Percentiles rank a stretch among this genome's conserved stretches.
phyloP scores from a whole-genome alignment of 495 filamentous ascomycete species.

The Jackrogersella minutella region DNA sequence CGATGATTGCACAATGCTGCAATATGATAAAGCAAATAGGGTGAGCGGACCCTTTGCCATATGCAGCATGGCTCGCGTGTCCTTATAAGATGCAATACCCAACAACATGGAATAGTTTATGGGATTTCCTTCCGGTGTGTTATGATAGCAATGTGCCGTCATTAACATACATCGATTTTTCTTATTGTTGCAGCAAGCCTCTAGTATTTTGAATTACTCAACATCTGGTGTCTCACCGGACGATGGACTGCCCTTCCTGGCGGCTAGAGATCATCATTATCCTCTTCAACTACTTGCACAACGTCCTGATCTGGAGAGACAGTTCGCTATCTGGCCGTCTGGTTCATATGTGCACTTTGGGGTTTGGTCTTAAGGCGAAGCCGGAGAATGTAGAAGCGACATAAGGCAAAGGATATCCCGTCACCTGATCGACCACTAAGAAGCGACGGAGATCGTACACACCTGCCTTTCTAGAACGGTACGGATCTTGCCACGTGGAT shows the following conservation, averaged over 20 bases:
- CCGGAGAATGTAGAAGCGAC: slow-evolving; percentile 4
- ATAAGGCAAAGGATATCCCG: slow-evolving; percentile 12
- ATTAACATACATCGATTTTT: too few species aligned
- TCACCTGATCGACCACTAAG: slow-evolving; percentile 20
- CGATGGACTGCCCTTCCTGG: not conserved
- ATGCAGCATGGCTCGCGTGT: not conserved
- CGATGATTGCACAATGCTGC: not conserved
- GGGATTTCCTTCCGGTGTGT: not conserved
- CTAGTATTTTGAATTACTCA: not conserved
- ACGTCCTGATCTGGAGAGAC: not conserved
- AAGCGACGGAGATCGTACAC: not conserved
- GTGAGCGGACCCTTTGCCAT: not conserved
- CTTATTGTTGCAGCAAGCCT: too few species aligned
- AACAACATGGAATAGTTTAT: not conserved
- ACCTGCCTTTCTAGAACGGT: slow-evolving; percentile 19
- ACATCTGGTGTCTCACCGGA: not conserved
- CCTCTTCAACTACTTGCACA: not conserved
- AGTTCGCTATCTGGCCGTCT: slow-evolving; percentile 2
- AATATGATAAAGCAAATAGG: not conserved
- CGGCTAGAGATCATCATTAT: not conserved
- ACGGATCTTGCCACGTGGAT: slow-evolving; percentile 33
- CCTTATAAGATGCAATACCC: not conserved
- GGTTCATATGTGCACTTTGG: not conserved
- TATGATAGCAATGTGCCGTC: not conserved
- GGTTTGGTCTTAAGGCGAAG: slow-evolving; percentile 11